Conservation (phyloP, 1,284 basidiomycete species). For the Ustanciosporium gigantosporum region DNA sequence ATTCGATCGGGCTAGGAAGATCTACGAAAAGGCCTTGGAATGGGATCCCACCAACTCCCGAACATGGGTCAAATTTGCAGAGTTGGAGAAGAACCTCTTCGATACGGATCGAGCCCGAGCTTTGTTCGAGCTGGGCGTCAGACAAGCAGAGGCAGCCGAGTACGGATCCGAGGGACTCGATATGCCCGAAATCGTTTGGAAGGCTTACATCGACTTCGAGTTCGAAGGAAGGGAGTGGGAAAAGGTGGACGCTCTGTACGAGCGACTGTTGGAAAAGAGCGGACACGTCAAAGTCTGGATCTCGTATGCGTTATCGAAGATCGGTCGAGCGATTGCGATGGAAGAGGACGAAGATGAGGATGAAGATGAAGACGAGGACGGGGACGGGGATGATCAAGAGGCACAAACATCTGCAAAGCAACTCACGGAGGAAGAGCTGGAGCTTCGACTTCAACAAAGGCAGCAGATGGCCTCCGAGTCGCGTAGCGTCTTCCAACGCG, state of each 20-base stretch:
- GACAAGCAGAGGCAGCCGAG: slow-evolving; percentile 65
- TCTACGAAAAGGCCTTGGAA: slow-evolving; percentile 87
- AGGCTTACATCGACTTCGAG: slow-evolving; percentile 93
- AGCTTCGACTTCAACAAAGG: slow-evolving; percentile 63
- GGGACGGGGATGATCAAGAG: slow-evolving; percentile 65
- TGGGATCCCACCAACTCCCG: slow-evolving; percentile 56
- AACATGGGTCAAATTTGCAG: slow-evolving; percentile 92
- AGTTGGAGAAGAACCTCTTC: slow-evolving; percentile 87
- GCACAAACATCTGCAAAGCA: slow-evolving; percentile 4
- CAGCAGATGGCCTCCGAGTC: slow-evolving; percentile 71
- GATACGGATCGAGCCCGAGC: slow-evolving; percentile 89
- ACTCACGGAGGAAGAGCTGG: slow-evolving; percentile 28
- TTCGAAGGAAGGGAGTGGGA: slow-evolving; percentile 91
- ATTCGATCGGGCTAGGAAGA: slow-evolving; percentile 86
- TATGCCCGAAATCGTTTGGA: slow-evolving; percentile 87
- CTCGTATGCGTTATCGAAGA: slow-evolving; percentile 62
- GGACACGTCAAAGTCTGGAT: slow-evolving; percentile 80
- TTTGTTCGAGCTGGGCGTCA: slow-evolving; percentile 93
- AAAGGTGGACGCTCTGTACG: slow-evolving; percentile 81
- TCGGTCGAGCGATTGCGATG: slow-evolving; percentile 67
- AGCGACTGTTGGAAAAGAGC: slow-evolving; percentile 81
- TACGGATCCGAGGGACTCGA: slow-evolving; percentile 69
- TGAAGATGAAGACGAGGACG: slow-evolving; percentile 71
- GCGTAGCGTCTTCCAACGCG: slow-evolving; percentile 78
- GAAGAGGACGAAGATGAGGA: slow-evolving; percentile 70